Evolutionary conservation across 2,329 filamentous ascomycete genomes (phyloP).

Genomic region (Colletotrichum tropicale): DNA sequence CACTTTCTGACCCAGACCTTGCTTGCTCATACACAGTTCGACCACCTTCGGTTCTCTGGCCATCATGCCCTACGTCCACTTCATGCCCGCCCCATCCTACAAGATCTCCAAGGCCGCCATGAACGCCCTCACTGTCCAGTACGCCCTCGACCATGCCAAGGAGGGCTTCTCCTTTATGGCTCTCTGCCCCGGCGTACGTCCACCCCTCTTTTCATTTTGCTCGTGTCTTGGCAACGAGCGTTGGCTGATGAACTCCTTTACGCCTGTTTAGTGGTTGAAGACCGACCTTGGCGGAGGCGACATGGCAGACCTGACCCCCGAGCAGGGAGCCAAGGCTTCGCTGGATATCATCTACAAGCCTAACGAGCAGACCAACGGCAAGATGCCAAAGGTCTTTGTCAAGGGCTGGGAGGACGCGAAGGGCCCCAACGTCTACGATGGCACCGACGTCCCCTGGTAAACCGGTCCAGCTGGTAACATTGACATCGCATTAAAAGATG

Average conservation of each 20-base stretch:
- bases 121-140: conserved; percentile 51
- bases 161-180: conserved; percentile 47
- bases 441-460: neutral
- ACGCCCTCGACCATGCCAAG: conserved; percentile 34
- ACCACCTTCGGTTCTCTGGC: conserved; percentile 45
- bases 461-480: too few relatives aligned
- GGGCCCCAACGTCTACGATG: neutral
- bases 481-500: too few relatives aligned
- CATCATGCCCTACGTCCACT: conserved; percentile 23
- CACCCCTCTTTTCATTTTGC: too few relatives aligned
- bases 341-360: conserved; percentile 5
- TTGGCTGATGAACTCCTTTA: too few relatives aligned
- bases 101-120: conserved; percentile 51
- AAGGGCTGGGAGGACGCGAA: conserved; percentile 16
- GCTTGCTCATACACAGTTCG: neutral
- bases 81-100: conserved; percentile 39
- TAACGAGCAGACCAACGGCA: conserved; percentile 10
- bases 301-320: conserved; percentile 43
- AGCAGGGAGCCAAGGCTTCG: conserved; percentile 35
- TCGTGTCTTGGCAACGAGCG: too few relatives aligned
- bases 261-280: too few relatives aligned
- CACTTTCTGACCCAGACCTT: too few relatives aligned
- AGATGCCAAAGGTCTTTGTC: conserved; percentile 19
- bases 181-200: conserved; percentile 24
- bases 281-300: conserved; percentile 41